Evolutionary conservation across 352 stramenopile species (phyloP), one percentile per base, ranked within the genome.

Genomic region (Globisporangium lucens): DNA sequence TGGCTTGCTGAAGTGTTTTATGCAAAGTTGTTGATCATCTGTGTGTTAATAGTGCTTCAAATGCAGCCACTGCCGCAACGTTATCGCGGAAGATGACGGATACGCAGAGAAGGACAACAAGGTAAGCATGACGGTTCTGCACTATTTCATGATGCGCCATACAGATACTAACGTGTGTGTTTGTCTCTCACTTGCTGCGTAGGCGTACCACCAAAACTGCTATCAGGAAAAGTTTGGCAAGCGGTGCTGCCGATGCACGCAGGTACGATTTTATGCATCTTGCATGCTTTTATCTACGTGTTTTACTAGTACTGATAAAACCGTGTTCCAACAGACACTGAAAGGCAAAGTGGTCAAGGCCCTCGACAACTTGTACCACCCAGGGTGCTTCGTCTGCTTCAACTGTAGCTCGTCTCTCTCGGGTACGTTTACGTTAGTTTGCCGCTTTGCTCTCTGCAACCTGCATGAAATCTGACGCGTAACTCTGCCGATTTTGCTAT

Each of bases 261-360:
- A 91, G 79, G 80, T 84, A 61, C 41, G 57, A 43, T 24, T 22
- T 43, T n/a, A 12, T 30, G 30, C 8, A 27, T 3, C 55, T 43
- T 36, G 29, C 41, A 17, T 52, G 62, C 47, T 9, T 13, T 22
- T 64, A 0, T 29, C 12, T 17, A 0, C 35, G n/a, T 33, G 29
- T 33, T 33, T 33, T 33, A 33, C 10, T 43, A 43, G 12, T 9
- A 15, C 24, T 43, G 17, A 53, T 17, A 1, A 12, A 22, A 56
- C 13, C 22, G 17, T 22, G 15, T 59, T 17, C 13, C 53, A 55
- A 4, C 55, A 87, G 79, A 75, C 87, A 49, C 75, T 94, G 47
- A 92, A 91, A 63, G 86, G 86, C 72, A 94, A 94, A 73, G 86
- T 93, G 33, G 85, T 94, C 57, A 94, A 94, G 69, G 86, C 86